A percentile compares a stretch with the other conserved stretches of the same genome.
Evolutionary conservation across 2,329 filamentous ascomycete genomes (phyloP).

Genomic region (Aspergillus sp.): DNA sequence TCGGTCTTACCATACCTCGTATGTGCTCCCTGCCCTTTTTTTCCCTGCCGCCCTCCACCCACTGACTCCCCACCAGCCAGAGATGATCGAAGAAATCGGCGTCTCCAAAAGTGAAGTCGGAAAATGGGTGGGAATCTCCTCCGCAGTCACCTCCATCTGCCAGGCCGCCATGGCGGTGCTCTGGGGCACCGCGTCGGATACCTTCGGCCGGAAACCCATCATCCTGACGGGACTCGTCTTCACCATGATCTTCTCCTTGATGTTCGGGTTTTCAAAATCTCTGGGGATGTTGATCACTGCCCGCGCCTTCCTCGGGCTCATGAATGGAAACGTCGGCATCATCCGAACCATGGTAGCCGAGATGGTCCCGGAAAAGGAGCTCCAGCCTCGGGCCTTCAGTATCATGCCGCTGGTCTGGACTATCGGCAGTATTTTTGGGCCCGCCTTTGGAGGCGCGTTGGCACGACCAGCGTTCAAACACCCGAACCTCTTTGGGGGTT

Average conservation of each 20-base stretch:
- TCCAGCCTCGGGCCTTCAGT: conserved; percentile 86
- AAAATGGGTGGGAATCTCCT: conserved; percentile 75
- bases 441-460: conserved; percentile 81
- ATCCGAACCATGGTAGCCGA: conserved; percentile 90
- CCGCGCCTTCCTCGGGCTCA: conserved; percentile 74
- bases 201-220: conserved; percentile 75
- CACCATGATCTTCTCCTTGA: conserved; percentile 76
- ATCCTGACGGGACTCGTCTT: conserved; percentile 71
- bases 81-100: conserved; percentile 81
- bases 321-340: conserved; percentile 93
- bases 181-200: conserved; percentile 77
- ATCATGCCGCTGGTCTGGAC: conserved; percentile 93
- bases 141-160: conserved; percentile 68
- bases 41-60: conserved; percentile 1
- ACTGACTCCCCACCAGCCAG: conserved; percentile 53
- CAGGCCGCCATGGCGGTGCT: conserved; percentile 71
- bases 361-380: conserved; percentile 80
- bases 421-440: conserved; percentile 82
- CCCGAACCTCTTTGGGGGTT: conserved; percentile 67
- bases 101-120: conserved; percentile 67
- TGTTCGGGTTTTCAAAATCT: conserved; percentile 81
- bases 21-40: conserved; percentile 19
- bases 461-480: conserved; percentile 76
- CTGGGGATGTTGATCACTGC: conserved; percentile 76
- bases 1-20: conserved; percentile 65